Evolutionary conservation across 2,329 filamentous ascomycete species (phyloP).

Genomic region (Botrytis squamosa): DNA sequence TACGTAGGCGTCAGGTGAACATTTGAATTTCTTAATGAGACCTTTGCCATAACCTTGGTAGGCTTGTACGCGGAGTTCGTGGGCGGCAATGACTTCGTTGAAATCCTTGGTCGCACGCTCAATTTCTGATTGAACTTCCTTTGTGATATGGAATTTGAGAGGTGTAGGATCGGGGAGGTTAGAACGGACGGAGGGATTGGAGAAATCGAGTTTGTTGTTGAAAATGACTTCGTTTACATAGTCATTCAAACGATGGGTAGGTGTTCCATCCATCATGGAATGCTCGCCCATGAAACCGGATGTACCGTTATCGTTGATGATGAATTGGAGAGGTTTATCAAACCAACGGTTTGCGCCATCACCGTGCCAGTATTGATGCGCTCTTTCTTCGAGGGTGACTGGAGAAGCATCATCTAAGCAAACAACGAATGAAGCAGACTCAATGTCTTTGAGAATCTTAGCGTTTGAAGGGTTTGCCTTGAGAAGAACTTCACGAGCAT

Average conservation of each 20-base stretch:
- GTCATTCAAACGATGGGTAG: constrained; percentile 95
- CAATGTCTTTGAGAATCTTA: constrained; percentile 73
- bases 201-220: constrained; percentile 90
- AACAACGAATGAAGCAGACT: constrained; percentile 85
- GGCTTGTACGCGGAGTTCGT: constrained; percentile 89
- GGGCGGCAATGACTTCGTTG: constrained; percentile 73
- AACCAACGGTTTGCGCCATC: constrained; percentile 96
- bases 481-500: constrained; percentile 74
- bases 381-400: constrained; percentile 91
- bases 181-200: constrained; percentile 73
- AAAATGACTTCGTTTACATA: constrained; percentile 90
- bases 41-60: constrained; percentile 98
- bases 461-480: constrained; percentile 77
- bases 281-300: constrained; percentile 98
- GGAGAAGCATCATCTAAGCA: constrained; percentile 91
- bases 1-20: constrained; percentile 94
- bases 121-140: constrained; percentile 74
- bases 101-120: constrained; percentile 78
- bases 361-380: constrained; percentile 96
- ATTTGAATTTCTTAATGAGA: constrained; percentile 99
- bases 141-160: constrained; percentile 75
- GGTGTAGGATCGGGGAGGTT: constrained; percentile 77
- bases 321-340: constrained; percentile 97
- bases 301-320: constrained; percentile 96
- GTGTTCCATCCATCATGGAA: constrained; percentile 99